Evolutionary conservation across 352 stramenopile genomes (phyloP).

Genomic region (Phytopythium mirpurense): DNA sequence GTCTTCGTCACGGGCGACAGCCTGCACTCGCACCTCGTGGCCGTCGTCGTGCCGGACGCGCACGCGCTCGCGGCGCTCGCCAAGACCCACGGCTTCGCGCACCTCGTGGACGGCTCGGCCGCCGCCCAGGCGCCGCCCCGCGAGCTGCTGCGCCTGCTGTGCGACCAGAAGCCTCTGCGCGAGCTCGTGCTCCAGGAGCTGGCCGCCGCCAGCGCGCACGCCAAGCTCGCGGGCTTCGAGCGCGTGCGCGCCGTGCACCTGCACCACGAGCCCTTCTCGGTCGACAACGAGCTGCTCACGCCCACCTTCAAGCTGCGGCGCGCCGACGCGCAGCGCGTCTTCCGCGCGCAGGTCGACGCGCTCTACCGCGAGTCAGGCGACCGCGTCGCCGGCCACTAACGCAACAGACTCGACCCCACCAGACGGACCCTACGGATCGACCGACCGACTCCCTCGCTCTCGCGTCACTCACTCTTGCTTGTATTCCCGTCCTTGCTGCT

Average conservation of each 20-base stretch:
- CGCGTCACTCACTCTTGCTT: no score
- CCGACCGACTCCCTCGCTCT: no score
- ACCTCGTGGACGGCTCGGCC: slow-evolving; percentile 10
- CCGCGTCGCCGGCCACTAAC: slow-evolving; percentile 23
- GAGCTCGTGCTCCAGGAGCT: slow-evolving; percentile 41
- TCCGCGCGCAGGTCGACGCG: slow-evolving; percentile 64
- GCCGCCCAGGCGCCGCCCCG: neutral
- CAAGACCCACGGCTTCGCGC: slow-evolving; percentile 25
- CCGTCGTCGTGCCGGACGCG: slow-evolving; percentile 88
- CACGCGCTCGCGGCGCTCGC: slow-evolving; percentile 26
- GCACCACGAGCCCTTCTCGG: slow-evolving; percentile 86
- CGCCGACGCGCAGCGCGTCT: slow-evolving; percentile 45
- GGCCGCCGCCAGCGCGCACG: slow-evolving; percentile 40
- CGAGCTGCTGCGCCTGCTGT: slow-evolving; percentile 36
- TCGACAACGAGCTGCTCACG: slow-evolving; percentile 95
- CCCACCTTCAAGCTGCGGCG: slow-evolving; percentile 97
- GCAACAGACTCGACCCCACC: no score
- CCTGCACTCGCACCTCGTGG: slow-evolving; percentile 93
- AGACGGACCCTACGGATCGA: no score
- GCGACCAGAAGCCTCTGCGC: slow-evolving; percentile 41
- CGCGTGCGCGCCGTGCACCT: slow-evolving; percentile 89
- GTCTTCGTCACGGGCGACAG: slow-evolving; percentile 96
- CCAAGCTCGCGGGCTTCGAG: slow-evolving; percentile 91
- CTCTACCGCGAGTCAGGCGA: slow-evolving; percentile 66
- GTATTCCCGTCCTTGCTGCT: no score